These are phyloP conservation scores for Mrakia gelida DNA, from an alignment of 768 basidiomycete species.

Conservation along the genomic window DNA sequence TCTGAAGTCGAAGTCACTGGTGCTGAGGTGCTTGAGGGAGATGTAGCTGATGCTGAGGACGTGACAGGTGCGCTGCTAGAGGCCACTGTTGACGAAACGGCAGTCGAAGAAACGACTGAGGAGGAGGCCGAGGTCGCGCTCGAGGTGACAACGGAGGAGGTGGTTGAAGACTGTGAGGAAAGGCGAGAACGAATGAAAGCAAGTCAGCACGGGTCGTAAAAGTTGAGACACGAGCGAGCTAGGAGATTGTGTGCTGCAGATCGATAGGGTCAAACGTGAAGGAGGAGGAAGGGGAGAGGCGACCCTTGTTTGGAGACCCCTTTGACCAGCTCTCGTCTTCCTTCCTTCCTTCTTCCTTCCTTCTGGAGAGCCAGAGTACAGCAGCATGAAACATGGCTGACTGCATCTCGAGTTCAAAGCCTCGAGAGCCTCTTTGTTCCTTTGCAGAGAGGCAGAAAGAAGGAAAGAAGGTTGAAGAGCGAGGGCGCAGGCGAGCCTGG, in stretches of 20 bases:
- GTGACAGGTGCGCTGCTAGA: neutral
- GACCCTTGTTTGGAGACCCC: slow-evolving; percentile 8
- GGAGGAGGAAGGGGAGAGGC: neutral
- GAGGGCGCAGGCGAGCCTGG: neutral
- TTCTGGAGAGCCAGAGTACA: neutral
- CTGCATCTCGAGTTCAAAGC: neutral
- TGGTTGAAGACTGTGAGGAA: neutral
- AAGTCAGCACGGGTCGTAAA: neutral
- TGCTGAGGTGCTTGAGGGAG: neutral
- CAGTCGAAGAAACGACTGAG: neutral
- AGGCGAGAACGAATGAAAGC: neutral
- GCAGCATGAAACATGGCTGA: neutral
- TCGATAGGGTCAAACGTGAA: neutral
- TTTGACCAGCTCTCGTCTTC: neutral
- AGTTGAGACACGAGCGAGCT: neutral
- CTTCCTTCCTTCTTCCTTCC: neutral
- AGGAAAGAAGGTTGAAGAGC: neutral
- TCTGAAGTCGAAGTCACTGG: neutral
- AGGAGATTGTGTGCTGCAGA: neutral
- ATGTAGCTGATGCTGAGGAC: neutral
- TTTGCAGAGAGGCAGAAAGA: neutral
- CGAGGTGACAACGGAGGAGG: neutral
- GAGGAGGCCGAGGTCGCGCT: neutral
- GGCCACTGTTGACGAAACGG: neutral
- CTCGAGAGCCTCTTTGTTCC: neutral